Percentiles rank a stretch among this genome's conserved stretches.
These are phyloP conservation scores for Bonia amplexicaulis DNA, from an alignment of 176 grass and related monocot genomes.

Conservation along the genomic window DNA sequence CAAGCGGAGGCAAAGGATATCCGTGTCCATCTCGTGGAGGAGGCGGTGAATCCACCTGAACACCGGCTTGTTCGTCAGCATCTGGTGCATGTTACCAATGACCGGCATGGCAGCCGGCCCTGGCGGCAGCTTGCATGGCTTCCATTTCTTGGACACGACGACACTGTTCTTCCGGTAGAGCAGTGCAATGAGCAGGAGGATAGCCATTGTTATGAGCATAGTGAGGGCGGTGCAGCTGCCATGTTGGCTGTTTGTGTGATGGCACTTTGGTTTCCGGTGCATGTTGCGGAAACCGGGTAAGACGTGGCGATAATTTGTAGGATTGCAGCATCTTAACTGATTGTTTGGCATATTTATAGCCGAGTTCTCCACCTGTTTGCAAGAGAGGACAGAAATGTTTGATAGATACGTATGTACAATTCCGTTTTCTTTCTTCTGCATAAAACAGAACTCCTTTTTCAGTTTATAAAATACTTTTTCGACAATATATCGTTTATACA, in stretches of 20 bases:
- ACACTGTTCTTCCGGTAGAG: neutral
- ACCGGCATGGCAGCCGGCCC: conserved; percentile 22
- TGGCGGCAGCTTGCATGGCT: neutral
- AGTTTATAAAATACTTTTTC: no score
- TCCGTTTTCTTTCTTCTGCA: no score
- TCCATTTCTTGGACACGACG: neutral
- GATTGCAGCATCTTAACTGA: neutral
- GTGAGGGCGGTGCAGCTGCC: neutral
- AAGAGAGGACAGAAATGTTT: neutral
- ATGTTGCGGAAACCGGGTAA: neutral
- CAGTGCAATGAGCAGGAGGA: neutral
- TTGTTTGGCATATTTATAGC: neutral
- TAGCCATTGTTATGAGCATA: neutral
- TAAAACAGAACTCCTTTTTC: no score
- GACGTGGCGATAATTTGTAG: neutral
- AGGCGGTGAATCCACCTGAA: conserved; percentile 41
- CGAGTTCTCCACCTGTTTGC: neutral
- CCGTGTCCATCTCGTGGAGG: conserved; percentile 19
- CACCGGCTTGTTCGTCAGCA: conserved; percentile 21
- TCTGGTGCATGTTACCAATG: conserved; percentile 12
- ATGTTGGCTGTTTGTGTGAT: neutral
- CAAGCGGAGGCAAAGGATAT: conserved; percentile 37
- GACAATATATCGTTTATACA: no score
- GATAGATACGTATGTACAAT: no score
- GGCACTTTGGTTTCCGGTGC: neutral